Base-by-base conservation (phyloP, 2,329 filamentous ascomycete genomes). In the Penicillium sclerotigenum region DNA sequence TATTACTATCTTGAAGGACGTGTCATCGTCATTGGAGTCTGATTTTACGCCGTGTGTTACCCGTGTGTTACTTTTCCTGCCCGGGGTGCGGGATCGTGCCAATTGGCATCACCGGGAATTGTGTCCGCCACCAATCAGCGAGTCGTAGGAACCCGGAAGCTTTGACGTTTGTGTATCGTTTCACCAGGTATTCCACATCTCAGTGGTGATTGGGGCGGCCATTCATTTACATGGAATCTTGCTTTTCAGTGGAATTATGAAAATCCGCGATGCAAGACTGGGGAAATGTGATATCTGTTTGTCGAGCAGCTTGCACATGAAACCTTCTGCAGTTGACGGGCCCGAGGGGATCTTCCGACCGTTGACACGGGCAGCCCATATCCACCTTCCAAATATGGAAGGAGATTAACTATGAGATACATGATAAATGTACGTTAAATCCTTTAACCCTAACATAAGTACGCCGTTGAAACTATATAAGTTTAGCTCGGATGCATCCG, bases 91-190 rank as follows among this genome's bases (percentile, higher is more conserved):
- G 45, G 26, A 46, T 26, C 34, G 11, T 16, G 54, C 34, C 57
- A 26, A 24, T 26, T 29, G 16, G n/a, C n/a, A n/a, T n/a, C n/a
- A n/a, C n/a, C n/a, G n/a, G n/a, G n/a, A n/a, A n/a, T n/a, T n/a
- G n/a, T n/a, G n/a, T n/a, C n/a, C n/a, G n/a, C n/a, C n/a, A n/a
- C n/a, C n/a, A n/a, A n/a, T n/a, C n/a, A n/a, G n/a, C n/a, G n/a
- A n/a, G 56, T 52, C 60, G 2, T 57, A 65, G 24, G 68, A 54
- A 47, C 71, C 72, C 2, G 71, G 68, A 3, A 57, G 52, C 16
- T 73, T 74, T 52, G 70, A 73, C 48, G 65, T 73, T 31, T 73
- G 66, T 61, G 67, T 68, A 16, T 63, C 64, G 14, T 73, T 70
- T 6, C 71, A 73, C 54, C 68, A 67, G 4, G 58, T 73, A 16